Conservation (phyloP, 2,329 filamentous ascomycete genomes). For the Paracorniculantispora psalliotae region DNA sequence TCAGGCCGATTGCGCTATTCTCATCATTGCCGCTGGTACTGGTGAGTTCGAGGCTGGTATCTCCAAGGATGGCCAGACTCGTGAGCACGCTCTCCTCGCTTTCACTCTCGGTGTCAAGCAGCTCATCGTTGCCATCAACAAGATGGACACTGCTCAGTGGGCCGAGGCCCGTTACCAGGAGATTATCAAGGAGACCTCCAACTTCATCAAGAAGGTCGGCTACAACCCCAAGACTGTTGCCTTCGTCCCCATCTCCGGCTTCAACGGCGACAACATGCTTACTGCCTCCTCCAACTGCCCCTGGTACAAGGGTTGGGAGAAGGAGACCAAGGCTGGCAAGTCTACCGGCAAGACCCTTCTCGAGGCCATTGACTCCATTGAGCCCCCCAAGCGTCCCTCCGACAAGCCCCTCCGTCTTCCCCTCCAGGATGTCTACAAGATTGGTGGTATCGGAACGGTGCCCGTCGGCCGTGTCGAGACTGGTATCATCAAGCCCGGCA, state of each 20-base stretch:
- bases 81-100: slow-evolving; percentile 99
- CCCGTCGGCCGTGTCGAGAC: slow-evolving; percentile 99
- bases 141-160: slow-evolving; percentile 99
- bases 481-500: slow-evolving; percentile 84
- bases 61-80: slow-evolving; percentile 99
- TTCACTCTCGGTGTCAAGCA: slow-evolving; percentile 99
- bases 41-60: slow-evolving; percentile 99
- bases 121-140: slow-evolving; percentile 99
- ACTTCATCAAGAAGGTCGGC: slow-evolving; percentile 99
- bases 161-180: slow-evolving; percentile 93
- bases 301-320: slow-evolving; percentile 99
- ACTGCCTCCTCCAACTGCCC: slow-evolving; percentile 83
- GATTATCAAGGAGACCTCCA: slow-evolving; percentile 99
- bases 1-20: slow-evolving; percentile 98
- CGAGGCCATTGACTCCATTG: slow-evolving; percentile 96
- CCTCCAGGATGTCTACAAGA: slow-evolving; percentile 99
- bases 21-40: slow-evolving; percentile 99
- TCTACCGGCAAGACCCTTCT: slow-evolving; percentile 92
- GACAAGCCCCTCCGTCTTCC: slow-evolving; percentile 99
- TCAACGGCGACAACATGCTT: slow-evolving; percentile 99
- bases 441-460: slow-evolving; percentile 99
- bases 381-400: slow-evolving; percentile 84
- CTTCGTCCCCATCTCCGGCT: slow-evolving; percentile 99
- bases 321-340: slow-evolving; percentile 88
- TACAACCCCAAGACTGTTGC: slow-evolving; percentile 99